Base-by-base conservation (phyloP, 768 basidiomycete genomes). In the Tricholoma furcatifolium region DNA sequence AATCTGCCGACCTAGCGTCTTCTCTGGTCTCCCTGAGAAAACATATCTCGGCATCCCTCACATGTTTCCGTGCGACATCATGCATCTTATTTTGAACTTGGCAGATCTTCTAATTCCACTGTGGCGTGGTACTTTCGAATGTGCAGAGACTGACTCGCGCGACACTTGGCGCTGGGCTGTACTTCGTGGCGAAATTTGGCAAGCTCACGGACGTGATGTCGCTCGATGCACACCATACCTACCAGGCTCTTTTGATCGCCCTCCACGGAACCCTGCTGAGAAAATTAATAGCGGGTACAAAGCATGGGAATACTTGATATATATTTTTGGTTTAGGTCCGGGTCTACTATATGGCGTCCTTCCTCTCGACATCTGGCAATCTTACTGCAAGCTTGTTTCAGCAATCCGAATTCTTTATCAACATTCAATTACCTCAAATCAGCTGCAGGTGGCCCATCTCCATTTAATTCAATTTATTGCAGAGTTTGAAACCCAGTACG, bases 401-500 rank as follows among this genome's bases (percentile, higher is more conserved):
- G 59, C 27, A 1, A 41, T 57, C 6, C 51, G 39, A 17, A 49
- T 53, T 14, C 49, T 60, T 11, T 46, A 54, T 39, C 59, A 60
- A 34, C 27, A 23, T 38, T 7, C 24, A 17, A 60, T 57, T 10
- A 38, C 27, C 1, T 6, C 8, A 34, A 4, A 17, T 12, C 50
- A 60, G 10, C 17, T 57, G 21, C 17, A 14, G 7, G n/a, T 27
- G 4, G 49, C 53, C 0, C 53, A 58, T n/a, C 8, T 31, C 0
- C 47, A 58, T 0, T 53, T 76, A 10, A 34, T 62, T 2, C 23
- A 62, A n/a, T 76, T 69, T 52, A 48, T 56, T 0, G 44, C 55
- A 4, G 72, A 74, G 27, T 76, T 62, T 56, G 72, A 77, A 51
- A 21, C 40, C 0, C 47, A 73, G 0, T 76, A 76, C 51, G 68